Evolutionary conservation across 495 filamentous ascomycete species (phyloP).

Genomic region (Zalerion maritima): DNA sequence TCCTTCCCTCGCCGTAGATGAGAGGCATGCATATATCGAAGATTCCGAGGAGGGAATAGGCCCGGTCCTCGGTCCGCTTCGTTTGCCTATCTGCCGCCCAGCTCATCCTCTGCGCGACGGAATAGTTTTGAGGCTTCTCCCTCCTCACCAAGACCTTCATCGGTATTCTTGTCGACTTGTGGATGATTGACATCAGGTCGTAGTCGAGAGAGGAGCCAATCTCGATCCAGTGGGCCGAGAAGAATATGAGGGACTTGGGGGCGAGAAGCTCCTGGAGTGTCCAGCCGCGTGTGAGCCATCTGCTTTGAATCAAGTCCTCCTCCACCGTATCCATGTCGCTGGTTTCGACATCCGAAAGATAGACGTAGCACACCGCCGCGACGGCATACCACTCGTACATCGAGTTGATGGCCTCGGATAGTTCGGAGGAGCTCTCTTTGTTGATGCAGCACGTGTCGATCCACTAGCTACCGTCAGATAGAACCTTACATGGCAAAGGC

Average conservation of each 20-base stretch:
- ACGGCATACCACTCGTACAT: slow-evolving; percentile 17
- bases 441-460: slow-evolving; percentile 20
- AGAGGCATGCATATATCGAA: slow-evolving; percentile 13
- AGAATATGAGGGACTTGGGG: slow-evolving; percentile 3
- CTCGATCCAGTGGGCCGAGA: slow-evolving; percentile 5
- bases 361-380: slow-evolving; percentile 15
- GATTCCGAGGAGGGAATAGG: slow-evolving; percentile 13
- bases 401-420: slow-evolving; percentile 17
- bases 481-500: too few relatives aligned
- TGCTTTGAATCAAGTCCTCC: slow-evolving; percentile 9
- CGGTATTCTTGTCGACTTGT: slow-evolving; percentile 4
- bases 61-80: slow-evolving; percentile 11
- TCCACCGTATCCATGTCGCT: neutral
- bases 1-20: slow-evolving; percentile 13
- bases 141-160: slow-evolving; percentile 3
- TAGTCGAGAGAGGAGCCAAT: slow-evolving; percentile 4
- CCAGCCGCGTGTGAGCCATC: slow-evolving; percentile 22
- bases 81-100: slow-evolving; percentile 10
- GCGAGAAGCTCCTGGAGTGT: slow-evolving; percentile 21
- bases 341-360: slow-evolving; percentile 12
- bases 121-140: slow-evolving; percentile 5
- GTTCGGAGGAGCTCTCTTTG: slow-evolving; percentile 15
- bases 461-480: slow-evolving; percentile 18
- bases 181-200: slow-evolving; percentile 5
- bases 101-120: slow-evolving; percentile 13